These are phyloP conservation scores for Exophiala sideris DNA, from an alignment of 2,329 filamentous ascomycete species.

Conservation along the genomic window DNA sequence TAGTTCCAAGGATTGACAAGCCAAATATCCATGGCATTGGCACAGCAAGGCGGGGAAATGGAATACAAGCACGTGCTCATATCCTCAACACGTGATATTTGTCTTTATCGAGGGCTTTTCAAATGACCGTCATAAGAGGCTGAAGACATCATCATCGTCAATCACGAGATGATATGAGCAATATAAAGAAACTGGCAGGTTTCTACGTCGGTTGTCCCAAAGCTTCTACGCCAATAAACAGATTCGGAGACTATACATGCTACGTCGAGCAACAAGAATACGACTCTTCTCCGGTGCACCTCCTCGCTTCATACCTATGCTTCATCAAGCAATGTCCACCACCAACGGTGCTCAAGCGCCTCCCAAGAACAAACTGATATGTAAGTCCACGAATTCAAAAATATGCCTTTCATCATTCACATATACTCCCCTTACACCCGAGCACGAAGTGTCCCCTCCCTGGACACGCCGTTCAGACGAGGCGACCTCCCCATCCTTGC, in stretches of 20 bases:
- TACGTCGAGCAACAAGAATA: no score
- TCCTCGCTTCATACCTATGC: constrained; percentile 4
- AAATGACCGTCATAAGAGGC: neutral
- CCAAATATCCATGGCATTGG: no score
- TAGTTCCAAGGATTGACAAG: no score
- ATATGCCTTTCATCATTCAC: no score
- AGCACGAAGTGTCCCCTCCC: neutral
- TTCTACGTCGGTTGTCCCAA: neutral
- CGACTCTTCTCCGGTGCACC: neutral
- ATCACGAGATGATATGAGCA: neutral
- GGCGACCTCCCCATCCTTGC: no score
- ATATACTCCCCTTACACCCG: no score
- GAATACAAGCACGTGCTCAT: neutral
- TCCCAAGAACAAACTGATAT: constrained; percentile 34
- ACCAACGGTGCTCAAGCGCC: neutral
- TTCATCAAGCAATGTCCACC: constrained; percentile 19
- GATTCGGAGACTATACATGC: neutral
- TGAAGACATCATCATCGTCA: neutral
- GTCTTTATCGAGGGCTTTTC: no score
- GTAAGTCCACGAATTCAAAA: constrained; percentile 24
- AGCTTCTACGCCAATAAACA: neutral
- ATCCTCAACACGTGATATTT: neutral
- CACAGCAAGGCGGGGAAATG: neutral
- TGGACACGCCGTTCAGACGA: no score
- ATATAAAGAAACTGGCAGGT: neutral